phyloP scores from a whole-genome alignment of 2,329 filamentous ascomycete genomes.

The Sporothrix phasma region DNA sequence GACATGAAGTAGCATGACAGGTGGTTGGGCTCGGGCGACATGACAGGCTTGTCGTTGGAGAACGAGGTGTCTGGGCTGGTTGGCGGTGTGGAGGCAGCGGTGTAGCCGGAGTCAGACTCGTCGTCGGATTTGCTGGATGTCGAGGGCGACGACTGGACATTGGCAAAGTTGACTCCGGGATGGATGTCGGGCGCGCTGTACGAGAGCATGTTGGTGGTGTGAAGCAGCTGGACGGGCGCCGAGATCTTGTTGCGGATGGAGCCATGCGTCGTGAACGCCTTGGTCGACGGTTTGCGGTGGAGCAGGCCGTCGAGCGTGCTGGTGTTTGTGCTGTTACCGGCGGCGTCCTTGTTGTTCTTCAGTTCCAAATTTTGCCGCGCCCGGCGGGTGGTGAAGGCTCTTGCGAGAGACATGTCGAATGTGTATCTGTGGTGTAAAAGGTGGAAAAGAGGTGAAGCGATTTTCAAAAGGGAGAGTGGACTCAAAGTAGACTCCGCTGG shows the following conservation, averaged over 20 bases:
- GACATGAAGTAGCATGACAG: conserved; percentile 55
- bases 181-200: conserved; percentile 85
- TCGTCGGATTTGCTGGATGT: conserved; percentile 48
- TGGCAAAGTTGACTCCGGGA: conserved; percentile 31
- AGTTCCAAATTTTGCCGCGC: conserved; percentile 45
- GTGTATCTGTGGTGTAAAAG: not conserved
- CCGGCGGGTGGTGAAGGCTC: conserved; percentile 63
- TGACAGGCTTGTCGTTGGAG: conserved; percentile 37
- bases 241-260: conserved; percentile 69
- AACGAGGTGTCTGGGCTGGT: conserved; percentile 56
- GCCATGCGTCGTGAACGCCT: conserved; percentile 31
- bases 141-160: conserved; percentile 35
- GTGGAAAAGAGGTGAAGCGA: not conserved
- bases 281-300: conserved; percentile 42
- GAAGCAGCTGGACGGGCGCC: conserved; percentile 72
- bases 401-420: conserved; percentile 39
- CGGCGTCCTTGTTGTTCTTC: conserved; percentile 27
- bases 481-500: not conserved
- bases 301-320: conserved; percentile 27
- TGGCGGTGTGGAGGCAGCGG: conserved; percentile 46
- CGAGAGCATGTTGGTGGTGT: conserved; percentile 91
- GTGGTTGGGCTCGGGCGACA: conserved; percentile 55
- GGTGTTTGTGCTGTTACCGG: not conserved
- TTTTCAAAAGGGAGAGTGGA: conserved; percentile 8
- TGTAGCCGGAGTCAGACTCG: conserved; percentile 60